A percentile compares a stretch with the other conserved stretches of the same genome.
Conservation (phyloP, 2,329 filamentous ascomycete genomes). For the Pseudodiploospora longispora region DNA sequence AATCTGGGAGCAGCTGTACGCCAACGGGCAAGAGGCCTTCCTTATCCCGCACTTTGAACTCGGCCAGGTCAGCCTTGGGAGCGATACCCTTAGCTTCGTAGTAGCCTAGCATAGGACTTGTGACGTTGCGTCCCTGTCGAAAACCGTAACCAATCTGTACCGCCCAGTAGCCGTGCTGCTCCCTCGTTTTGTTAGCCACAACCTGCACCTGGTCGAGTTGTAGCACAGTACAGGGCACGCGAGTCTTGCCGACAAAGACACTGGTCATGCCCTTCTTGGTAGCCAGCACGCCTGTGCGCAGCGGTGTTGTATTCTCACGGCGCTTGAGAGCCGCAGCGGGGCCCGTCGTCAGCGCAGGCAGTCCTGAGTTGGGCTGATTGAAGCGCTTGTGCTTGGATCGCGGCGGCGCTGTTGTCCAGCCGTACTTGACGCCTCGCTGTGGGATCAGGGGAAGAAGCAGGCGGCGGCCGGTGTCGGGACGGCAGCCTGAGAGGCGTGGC, state of each 20-base stretch:
- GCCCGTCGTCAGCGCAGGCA: conserved; percentile 48
- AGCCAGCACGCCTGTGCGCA: conserved; percentile 74
- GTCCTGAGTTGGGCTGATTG: conserved; percentile 49
- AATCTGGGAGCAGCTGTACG: conserved; percentile 68
- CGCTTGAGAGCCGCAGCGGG: conserved; percentile 54
- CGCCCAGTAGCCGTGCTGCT: conserved; percentile 83
- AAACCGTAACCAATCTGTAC: conserved; percentile 80
- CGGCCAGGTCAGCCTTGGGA: conserved; percentile 74
- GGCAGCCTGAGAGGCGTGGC: conserved; percentile 26
- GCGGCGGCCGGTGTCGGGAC: conserved; percentile 23
- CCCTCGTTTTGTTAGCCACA: conserved; percentile 72
- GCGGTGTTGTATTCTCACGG: conserved; percentile 48
- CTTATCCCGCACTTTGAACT: conserved; percentile 76
- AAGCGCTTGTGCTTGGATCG: conserved; percentile 49
- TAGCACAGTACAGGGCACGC: conserved; percentile 82
- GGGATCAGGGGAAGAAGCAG: conserved; percentile 38
- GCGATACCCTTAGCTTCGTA: conserved; percentile 74
- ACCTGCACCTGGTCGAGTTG: conserved; percentile 92
- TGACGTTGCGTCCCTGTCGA: conserved; percentile 66
- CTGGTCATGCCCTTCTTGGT: conserved; percentile 96
- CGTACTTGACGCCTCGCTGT: conserved; percentile 46
- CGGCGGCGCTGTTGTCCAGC: conserved; percentile 50
- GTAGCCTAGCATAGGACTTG: conserved; percentile 78
- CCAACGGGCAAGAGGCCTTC: conserved; percentile 70
- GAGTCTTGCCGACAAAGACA: conserved; percentile 69